Conservation (phyloP, 2,329 filamentous ascomycete genomes). For the Nemania sp. region DNA sequence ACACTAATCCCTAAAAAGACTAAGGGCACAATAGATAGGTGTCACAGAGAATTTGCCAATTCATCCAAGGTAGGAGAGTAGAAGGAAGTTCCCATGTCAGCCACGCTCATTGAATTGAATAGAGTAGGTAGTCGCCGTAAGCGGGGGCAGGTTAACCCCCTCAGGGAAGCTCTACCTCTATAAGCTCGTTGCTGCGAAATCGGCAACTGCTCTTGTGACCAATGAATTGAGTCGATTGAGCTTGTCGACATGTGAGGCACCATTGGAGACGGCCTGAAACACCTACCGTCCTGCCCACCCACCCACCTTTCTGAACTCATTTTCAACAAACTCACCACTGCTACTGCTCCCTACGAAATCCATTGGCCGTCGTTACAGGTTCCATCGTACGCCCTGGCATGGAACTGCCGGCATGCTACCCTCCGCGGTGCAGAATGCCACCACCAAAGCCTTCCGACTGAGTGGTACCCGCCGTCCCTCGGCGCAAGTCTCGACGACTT, state of each 20-base stretch:
- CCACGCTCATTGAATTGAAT: too few relatives aligned
- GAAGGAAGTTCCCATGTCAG: too few relatives aligned
- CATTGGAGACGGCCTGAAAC: slow-evolving; percentile 17
- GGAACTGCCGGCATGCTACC: slow-evolving; percentile 58
- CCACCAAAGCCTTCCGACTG: slow-evolving; percentile 54
- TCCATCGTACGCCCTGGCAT: slow-evolving; percentile 45
- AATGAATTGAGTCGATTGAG: slow-evolving; percentile 26
- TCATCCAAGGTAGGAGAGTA: too few relatives aligned
- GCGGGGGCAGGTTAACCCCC: too few relatives aligned
- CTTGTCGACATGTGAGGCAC: slow-evolving; percentile 34
- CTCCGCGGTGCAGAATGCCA: slow-evolving; percentile 60
- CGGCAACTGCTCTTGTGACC: slow-evolving; percentile 40
- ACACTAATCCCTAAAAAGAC: too few relatives aligned
- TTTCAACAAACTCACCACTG: not conserved
- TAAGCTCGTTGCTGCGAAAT: slow-evolving; percentile 32
- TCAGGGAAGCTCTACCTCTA: not conserved
- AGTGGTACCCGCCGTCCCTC: slow-evolving; percentile 28
- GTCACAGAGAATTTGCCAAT: too few relatives aligned
- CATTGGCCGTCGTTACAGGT: not conserved
- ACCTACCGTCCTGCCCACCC: not conserved
- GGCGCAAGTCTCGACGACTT: slow-evolving; percentile 21
- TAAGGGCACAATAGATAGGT: too few relatives aligned
- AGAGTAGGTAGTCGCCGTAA: too few relatives aligned
- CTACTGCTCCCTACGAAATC: not conserved
- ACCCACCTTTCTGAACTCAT: not conserved